phyloP scores from a whole-genome alignment of 768 basidiomycete species.

The Plicaturopsis crispa region DNA sequence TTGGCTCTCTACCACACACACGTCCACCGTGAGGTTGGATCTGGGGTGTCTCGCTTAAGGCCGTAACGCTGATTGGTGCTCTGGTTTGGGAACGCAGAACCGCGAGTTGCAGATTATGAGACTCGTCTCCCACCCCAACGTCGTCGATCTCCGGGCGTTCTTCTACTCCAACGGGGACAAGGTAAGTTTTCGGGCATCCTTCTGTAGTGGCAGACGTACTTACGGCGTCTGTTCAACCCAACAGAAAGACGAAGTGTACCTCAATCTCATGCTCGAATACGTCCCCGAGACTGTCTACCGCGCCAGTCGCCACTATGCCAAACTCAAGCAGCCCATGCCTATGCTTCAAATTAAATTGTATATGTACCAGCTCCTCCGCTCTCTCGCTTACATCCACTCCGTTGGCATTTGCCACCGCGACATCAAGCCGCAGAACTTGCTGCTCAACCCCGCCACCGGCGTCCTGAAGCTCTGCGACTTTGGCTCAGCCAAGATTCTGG shows the following conservation, averaged over 20 bases:
- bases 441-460: constrained; percentile 94
- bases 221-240: not conserved
- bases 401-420: constrained; percentile 99
- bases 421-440: constrained; percentile 98
- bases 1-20: no score
- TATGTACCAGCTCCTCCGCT: constrained; percentile 99
- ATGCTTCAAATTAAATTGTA: constrained; percentile 99
- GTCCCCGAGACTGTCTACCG: constrained; percentile 99
- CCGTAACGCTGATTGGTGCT: constrained; percentile 11
- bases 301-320: constrained; percentile 96
- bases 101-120: constrained; percentile 99
- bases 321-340: constrained; percentile 99
- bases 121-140: constrained; percentile 93
- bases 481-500: constrained; percentile 96
- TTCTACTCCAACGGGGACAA: constrained; percentile 99
- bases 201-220: not conserved
- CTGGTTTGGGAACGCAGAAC: constrained; percentile 50
- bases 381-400: constrained; percentile 98
- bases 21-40: not conserved
- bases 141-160: constrained; percentile 95
- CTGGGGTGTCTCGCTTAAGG: no score
- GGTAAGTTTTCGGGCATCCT: constrained; percentile 41
- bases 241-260: constrained; percentile 99
- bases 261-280: constrained; percentile 98
- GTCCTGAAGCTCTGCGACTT: constrained; percentile 98